A percentile compares a stretch with the other conserved stretches of the same genome.
Evolutionary conservation across 495 filamentous ascomycete genomes (phyloP).

Genomic region (Aspergillus leporis): DNA sequence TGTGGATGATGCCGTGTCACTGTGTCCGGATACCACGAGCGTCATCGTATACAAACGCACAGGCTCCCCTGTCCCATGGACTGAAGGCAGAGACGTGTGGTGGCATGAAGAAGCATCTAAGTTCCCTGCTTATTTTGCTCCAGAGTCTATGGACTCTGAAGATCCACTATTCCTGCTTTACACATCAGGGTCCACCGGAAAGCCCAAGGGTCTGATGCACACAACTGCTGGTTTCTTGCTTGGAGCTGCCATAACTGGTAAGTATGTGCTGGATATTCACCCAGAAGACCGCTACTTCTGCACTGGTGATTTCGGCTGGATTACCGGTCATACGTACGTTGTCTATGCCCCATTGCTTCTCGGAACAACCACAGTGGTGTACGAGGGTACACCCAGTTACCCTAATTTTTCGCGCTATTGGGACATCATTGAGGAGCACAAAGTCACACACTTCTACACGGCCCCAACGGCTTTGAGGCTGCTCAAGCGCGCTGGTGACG

Average conservation of each 20-base stretch:
- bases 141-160: constrained; percentile 85
- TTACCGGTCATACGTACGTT: constrained; percentile 98
- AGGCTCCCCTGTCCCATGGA: constrained; percentile 89
- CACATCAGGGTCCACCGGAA: constrained; percentile 95
- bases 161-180: constrained; percentile 98
- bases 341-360: constrained; percentile 94
- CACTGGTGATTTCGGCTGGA: constrained; percentile 98
- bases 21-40: constrained; percentile 86
- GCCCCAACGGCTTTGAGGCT: constrained; percentile 92
- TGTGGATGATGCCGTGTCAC: constrained; percentile 95
- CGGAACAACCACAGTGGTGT: constrained; percentile 92
- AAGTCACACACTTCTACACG: constrained; percentile 97
- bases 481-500: constrained; percentile 90
- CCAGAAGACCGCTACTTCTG: constrained; percentile 93
- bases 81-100: constrained; percentile 86
- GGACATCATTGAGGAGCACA: constrained; percentile 94
- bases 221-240: constrained; percentile 93
- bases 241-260: constrained; percentile 89
- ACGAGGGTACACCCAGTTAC: constrained; percentile 96
- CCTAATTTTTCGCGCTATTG: constrained; percentile 98
- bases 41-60: constrained; percentile 94
- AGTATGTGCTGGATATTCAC: constrained; percentile 99
- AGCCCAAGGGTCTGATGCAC: constrained; percentile 99
- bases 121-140: constrained; percentile 85
- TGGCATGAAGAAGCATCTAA: constrained; percentile 98